Percentiles rank a stretch among this genome's conserved stretches.
Conservation (phyloP, 768 basidiomycete genomes). For the Termitomyces sp. region DNA sequence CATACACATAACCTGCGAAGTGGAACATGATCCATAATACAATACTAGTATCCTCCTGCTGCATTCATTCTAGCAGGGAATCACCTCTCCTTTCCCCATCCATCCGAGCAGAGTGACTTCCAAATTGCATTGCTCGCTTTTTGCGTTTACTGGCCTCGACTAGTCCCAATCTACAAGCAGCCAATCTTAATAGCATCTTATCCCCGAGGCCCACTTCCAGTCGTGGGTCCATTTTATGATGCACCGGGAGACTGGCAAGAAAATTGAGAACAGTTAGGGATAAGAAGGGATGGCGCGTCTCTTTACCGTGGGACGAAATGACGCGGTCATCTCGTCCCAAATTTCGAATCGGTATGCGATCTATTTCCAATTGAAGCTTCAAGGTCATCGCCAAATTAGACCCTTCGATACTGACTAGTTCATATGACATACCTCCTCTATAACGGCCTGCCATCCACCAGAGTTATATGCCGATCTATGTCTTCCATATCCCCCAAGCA, state of each 20-base stretch:
- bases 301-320: conserved; percentile 87
- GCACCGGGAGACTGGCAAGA: conserved; percentile 72
- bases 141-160: conserved; percentile 67
- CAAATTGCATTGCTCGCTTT: conserved; percentile 98
- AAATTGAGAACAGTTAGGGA: conserved; percentile 74
- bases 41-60: background rate
- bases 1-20: no score
- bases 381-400: background rate
- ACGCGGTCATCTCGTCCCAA: conserved; percentile 93
- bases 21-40: no score
- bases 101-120: conserved; percentile 83
- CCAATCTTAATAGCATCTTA: conserved; percentile 77
- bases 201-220: conserved; percentile 78
- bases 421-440: conserved; percentile 60
- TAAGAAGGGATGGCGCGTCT: conserved; percentile 88
- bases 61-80: conserved; percentile 23
- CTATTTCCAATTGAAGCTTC: conserved; percentile 85
- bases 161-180: conserved; percentile 69
- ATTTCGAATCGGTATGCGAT: conserved; percentile 84
- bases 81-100: conserved; percentile 60
- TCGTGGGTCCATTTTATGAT: conserved; percentile 77
- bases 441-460: conserved; percentile 69
- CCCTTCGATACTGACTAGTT: background rate
- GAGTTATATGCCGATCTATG: conserved; percentile 70
- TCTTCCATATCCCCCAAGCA: conserved; percentile 90